Conservation (phyloP, 2,329 filamentous ascomycete species). For the Talaromyces sp. region DNA sequence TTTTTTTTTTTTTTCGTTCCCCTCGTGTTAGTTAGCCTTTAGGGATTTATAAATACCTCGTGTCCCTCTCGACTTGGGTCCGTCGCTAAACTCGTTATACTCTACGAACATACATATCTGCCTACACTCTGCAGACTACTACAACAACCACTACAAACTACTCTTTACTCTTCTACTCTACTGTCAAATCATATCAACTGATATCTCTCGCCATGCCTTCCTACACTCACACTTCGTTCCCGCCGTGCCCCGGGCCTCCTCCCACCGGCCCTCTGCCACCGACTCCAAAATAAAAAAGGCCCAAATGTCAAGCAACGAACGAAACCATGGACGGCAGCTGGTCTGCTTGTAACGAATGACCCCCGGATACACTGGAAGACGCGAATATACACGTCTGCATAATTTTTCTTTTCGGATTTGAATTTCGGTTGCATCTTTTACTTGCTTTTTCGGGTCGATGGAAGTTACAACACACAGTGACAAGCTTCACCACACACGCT, state of each 20-base stretch:
- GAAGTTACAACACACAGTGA: background rate
- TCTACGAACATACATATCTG: background rate
- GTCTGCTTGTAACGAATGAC: background rate
- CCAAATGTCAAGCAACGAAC: background rate
- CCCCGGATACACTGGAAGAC: background rate
- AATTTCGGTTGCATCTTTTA: background rate
- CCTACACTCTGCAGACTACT: background rate
- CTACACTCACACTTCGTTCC: constrained; percentile 11
- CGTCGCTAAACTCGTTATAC: background rate
- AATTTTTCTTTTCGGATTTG: background rate
- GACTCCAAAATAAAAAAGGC: constrained; percentile 12
- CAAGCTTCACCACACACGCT: background rate
- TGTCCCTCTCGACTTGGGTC: background rate
- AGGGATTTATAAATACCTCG: background rate
- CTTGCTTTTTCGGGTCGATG: background rate
- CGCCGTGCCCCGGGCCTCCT: constrained; percentile 13
- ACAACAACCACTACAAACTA: background rate
- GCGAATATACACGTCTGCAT: background rate
- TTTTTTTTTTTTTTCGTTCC: no score
- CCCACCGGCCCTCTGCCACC: constrained; percentile 13
- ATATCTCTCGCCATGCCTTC: constrained; percentile 9
- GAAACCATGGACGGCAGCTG: background rate
- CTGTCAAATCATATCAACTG: no score
- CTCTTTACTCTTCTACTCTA: background rate
- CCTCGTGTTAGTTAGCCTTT: no score